Percentiles rank a stretch among this genome's conserved stretches.
Conservation (phyloP, 108 stramenopile species). For the Pseudonitzschia delicatissima region DNA sequence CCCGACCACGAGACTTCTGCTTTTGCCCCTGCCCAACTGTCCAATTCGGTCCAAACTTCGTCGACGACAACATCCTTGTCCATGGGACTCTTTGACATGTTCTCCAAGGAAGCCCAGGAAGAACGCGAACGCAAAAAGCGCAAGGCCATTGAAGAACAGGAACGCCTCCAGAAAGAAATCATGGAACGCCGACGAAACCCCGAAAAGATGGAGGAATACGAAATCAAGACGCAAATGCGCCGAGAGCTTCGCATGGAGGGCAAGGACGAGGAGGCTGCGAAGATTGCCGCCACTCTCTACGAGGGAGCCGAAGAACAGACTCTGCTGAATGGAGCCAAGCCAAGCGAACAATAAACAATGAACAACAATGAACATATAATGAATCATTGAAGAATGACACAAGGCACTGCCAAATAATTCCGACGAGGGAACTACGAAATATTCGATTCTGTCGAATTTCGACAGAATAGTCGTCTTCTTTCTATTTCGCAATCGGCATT, state of each 20-base stretch:
- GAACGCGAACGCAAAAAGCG: slow-evolving; percentile 31
- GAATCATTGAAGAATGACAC: too few species aligned
- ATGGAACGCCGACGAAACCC: slow-evolving; percentile 48
- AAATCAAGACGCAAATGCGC: slow-evolving; percentile 24
- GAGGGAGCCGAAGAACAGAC: slow-evolving; percentile 18
- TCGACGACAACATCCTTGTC: not conserved
- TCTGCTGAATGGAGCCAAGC: slow-evolving; percentile 15
- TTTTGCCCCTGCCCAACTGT: not conserved
- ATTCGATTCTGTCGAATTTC: too few species aligned
- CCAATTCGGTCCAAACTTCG: not conserved
- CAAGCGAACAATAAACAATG: not conserved
- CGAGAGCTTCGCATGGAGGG: slow-evolving; percentile 31
- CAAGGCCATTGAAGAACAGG: slow-evolving; percentile 44
- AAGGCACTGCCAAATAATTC: too few species aligned
- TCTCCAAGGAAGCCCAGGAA: slow-evolving; percentile 41
- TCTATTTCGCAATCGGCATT: too few species aligned
- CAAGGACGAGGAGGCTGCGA: slow-evolving; percentile 17
- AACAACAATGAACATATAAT: too few species aligned
- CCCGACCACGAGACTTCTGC: not conserved
- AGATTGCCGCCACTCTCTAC: slow-evolving; percentile 13
- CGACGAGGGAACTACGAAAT: too few species aligned
- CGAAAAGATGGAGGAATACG: slow-evolving; percentile 43
- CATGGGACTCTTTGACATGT: slow-evolving; percentile 63
- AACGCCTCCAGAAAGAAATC: slow-evolving; percentile 44
- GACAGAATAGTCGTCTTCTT: too few species aligned